phyloP scores from a whole-genome alignment of 306 rosid genomes.

The Cucurbita argyrosperma region DNA sequence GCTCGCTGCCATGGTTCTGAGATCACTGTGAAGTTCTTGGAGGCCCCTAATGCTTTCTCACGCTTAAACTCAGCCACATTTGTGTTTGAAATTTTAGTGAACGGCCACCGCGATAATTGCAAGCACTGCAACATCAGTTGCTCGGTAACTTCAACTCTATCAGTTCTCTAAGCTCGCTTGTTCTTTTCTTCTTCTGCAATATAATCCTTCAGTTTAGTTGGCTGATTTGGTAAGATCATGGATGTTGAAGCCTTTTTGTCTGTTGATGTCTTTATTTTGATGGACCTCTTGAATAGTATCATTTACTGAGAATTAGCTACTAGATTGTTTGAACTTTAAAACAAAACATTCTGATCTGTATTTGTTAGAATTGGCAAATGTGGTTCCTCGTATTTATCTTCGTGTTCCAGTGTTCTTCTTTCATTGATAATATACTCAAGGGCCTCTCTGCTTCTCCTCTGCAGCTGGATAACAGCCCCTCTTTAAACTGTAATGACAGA shows the following conservation, averaged over 20 bases:
- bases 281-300: too few relatives aligned
- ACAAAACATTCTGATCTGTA: not conserved
- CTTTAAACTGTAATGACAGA: slow-evolving; percentile 34
- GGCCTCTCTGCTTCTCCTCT: not conserved
- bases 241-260: not conserved
- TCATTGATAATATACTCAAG: not conserved
- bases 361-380: not conserved
- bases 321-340: not conserved
- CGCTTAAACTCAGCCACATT: slow-evolving; percentile 58
- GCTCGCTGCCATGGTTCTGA: slow-evolving; percentile 29
- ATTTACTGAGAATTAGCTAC: not conserved
- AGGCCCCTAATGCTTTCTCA: slow-evolving; percentile 65
- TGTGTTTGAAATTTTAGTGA: slow-evolving; percentile 38
- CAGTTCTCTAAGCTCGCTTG: not conserved
- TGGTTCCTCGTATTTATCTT: not conserved
- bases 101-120: slow-evolving; percentile 18
- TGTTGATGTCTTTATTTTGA: not conserved
- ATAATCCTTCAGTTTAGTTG: not conserved
- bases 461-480: slow-evolving; percentile 58
- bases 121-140: slow-evolving; percentile 54
- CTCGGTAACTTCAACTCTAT: slow-evolving; percentile 34
- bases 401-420: not conserved
- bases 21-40: slow-evolving; percentile 51
- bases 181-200: not conserved
- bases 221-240: not conserved